Base-by-base conservation (phyloP, 176 grass and related monocot genomes). In the Hordeum vulgare region DNA sequence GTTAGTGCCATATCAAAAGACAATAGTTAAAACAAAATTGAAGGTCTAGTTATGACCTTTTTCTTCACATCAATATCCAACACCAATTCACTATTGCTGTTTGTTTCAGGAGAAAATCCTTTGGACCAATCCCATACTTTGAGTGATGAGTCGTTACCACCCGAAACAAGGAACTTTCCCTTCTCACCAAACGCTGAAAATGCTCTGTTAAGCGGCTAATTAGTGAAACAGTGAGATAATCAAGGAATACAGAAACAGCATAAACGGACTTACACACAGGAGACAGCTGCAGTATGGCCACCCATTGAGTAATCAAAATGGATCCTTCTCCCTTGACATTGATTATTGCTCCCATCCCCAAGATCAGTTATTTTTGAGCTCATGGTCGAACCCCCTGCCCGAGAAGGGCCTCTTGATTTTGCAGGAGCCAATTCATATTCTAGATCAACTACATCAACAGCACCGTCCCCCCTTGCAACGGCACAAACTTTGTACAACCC, bases 71-170 rank as follows among this genome's bases (percentile, higher is more conserved):
- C 74, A 85, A 98, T 90, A 77, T 87, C 85, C 74, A 98, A 78
- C 53, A 80, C 81, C 45, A 94, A 77, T 90, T 90, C 83, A 77
- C 59, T 79, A 59, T 73, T 88, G 39, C 34, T 86, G 82, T 77
- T 85, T 83, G 87, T 79, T 85, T 95, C 84, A 74, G 85, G 86
- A 81, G 76, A 90, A 84, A 93, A 94, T 59, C 80, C 76, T 85
- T 87, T 95, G 11, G 86, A 91, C 96, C 93, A 98, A 91, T 95
- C 84, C 96, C 96, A 98, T 39, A 98, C 74, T 88, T 98, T 98
- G 37, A 98, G 80, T 29, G 73, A 71, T 76, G 96, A 84, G 85
- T 98, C 96, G 82, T 98, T 98, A 74, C 93, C 96, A 62, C 96
- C 96, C 0, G 96, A 98, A 93, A 95, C 75, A 11, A 98, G 86